Base-by-base conservation (phyloP, 306 rosid genomes). In the Medicago lupulina region DNA sequence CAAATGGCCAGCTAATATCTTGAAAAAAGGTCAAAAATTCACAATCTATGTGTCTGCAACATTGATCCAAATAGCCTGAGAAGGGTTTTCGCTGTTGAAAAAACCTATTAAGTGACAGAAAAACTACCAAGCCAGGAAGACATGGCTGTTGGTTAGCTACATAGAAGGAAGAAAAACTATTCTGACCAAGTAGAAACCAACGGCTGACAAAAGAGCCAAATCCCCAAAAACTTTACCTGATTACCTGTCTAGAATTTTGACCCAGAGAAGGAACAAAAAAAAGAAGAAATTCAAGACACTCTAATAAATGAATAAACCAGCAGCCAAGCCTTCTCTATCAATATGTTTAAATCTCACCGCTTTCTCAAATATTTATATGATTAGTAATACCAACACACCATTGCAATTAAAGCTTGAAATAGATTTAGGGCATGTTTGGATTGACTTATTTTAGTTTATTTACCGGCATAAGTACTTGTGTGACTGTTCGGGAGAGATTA, bases 131-230 rank as follows among this genome's bases (percentile, higher is more conserved):
- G 71, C 64, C 36, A 12, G 63, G 38, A 21, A 23, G 15, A 25
- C 62, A 57, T 57, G n/a, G 36, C 7, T 57, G 36, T 19, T 49
- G 15, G 18, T 31, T 46, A 57, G 44, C 19, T 47, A 38, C 17
- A 50, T 39, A 14, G 51, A 63, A 74, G 34, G 51, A 43, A 53
- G 28, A 41, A 39, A 51, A 71, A 50, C 16, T 14, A 76, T 78
- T 19, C 64, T 70, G 31, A n/a, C 18, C 43, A 38, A 59, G 40
- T 14, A 46, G 76, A 77, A 67, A 17, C 28, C 40, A 77, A 9
- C 8, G 18, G 38, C 70, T 8, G 53, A 2, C n/a, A 16, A 67
- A 69, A 69, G 15, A 58, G 17, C 8, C 46, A 57, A 76, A 67
- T n/a, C 44, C 44, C 34, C 17, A 67, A 43, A 43, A 68, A 12